Percentiles rank a stretch among this genome's conserved stretches.
These are phyloP conservation scores for Nitzschia sp. DNA, from an alignment of 108 stramenopile genomes.

Conservation along the genomic window DNA sequence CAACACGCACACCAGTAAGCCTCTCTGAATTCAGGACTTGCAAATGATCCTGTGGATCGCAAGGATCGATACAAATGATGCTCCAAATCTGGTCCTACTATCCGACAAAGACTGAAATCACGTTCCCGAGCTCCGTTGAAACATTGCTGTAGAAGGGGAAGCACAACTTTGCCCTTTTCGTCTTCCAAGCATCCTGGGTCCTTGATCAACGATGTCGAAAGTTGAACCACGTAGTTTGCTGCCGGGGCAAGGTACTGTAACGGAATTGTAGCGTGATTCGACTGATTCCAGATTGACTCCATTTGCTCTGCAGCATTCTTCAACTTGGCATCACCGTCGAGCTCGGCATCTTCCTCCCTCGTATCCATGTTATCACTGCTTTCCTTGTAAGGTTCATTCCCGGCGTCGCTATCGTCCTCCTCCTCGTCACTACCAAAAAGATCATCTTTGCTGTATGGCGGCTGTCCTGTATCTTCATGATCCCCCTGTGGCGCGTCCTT, in stretches of 20 bases:
- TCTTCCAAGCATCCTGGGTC: not conserved
- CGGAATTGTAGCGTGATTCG: conserved; percentile 33
- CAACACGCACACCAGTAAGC: conserved; percentile 50
- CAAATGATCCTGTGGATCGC: conserved; percentile 28
- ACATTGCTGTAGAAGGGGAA: not conserved
- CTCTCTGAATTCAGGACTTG: conserved; percentile 21
- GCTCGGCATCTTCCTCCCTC: conserved; percentile 13
- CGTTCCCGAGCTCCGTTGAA: conserved; percentile 6
- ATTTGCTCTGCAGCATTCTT: conserved; percentile 23
- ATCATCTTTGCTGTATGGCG: conserved; percentile 1
- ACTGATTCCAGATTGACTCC: conserved; percentile 34
- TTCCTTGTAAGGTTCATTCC: not conserved
- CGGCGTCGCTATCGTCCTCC: conserved; percentile 17
- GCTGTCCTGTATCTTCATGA: not conserved
- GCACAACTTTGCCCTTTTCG: not conserved
- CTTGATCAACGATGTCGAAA: not conserved
- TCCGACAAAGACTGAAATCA: conserved; percentile 35
- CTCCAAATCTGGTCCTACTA: conserved; percentile 39
- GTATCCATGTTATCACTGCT: too few species aligned
- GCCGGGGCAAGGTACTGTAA: conserved; percentile 27
- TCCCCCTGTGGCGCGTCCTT: not conserved
- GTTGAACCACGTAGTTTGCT: conserved; percentile 26
- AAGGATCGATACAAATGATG: conserved; percentile 14
- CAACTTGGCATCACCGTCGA: conserved; percentile 21
- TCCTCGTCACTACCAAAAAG: conserved; percentile 41